Evolutionary conservation across 129 eudicot genomes (phyloP).

Genomic region (carrot (Daucus carota)): DH1_v3.0 NC_030389.2:15480001-15480500

Average conservation of each 20-base stretch:
- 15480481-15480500: not conserved
- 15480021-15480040: not conserved
- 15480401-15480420: slow-evolving; percentile 60
- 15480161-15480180: not conserved
- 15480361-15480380: slow-evolving; percentile 96
- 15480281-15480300: not conserved
- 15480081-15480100: not conserved
- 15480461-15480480: not conserved
- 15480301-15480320: not conserved
- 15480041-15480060: not conserved
- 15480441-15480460: not conserved
- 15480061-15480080: not conserved
- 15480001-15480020: not conserved
- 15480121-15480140: not conserved
- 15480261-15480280: not conserved
- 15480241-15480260: not conserved
- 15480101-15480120: not conserved
- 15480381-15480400: slow-evolving; percentile 88
- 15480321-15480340: slow-evolving; percentile 79
- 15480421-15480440: not conserved
- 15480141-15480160: not conserved
- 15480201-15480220: not conserved
- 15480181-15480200: not conserved
- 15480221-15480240: not conserved
- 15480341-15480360: slow-evolving; percentile 82